Conservation (phyloP, 176 grass and related monocot species). For the Oryza coarctata region DNA sequence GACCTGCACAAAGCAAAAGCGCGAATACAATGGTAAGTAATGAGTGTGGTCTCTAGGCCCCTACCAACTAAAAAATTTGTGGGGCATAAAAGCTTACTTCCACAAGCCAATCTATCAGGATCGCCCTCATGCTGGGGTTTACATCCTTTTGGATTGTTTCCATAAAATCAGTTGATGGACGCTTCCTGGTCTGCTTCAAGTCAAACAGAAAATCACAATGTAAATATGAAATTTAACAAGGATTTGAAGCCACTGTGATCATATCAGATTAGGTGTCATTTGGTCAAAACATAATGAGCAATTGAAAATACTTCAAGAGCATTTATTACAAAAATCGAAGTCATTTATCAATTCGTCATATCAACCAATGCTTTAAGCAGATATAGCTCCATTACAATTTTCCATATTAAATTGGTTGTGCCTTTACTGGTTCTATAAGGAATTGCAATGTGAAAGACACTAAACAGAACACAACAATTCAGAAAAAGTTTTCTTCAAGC, state of each 20-base stretch:
- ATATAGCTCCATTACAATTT: background rate
- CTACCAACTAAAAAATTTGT: background rate
- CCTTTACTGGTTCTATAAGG: background rate
- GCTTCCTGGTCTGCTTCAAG: constrained; percentile 74
- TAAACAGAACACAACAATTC: background rate
- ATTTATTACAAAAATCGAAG: background rate
- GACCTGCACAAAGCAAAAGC: constrained; percentile 49
- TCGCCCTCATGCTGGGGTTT: constrained; percentile 89
- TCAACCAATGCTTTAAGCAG: background rate
- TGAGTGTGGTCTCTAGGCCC: background rate
- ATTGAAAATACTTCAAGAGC: background rate
- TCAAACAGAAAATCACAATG: background rate
- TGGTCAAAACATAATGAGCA: background rate
- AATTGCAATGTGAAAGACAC: background rate
- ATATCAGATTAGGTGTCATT: background rate
- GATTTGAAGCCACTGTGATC: background rate
- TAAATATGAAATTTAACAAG: background rate
- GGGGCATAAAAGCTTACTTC: constrained; percentile 57
- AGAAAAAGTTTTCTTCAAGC: background rate
- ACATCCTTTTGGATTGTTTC: constrained; percentile 91
- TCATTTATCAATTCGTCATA: background rate
- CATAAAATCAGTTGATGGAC: constrained; percentile 79
- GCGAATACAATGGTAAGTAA: background rate
- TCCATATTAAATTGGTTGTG: background rate
- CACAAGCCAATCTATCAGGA: constrained; percentile 97